Evolutionary conservation across 2,329 filamentous ascomycete species (phyloP).

Genomic region (Pseudonectria foliicola): DNA sequence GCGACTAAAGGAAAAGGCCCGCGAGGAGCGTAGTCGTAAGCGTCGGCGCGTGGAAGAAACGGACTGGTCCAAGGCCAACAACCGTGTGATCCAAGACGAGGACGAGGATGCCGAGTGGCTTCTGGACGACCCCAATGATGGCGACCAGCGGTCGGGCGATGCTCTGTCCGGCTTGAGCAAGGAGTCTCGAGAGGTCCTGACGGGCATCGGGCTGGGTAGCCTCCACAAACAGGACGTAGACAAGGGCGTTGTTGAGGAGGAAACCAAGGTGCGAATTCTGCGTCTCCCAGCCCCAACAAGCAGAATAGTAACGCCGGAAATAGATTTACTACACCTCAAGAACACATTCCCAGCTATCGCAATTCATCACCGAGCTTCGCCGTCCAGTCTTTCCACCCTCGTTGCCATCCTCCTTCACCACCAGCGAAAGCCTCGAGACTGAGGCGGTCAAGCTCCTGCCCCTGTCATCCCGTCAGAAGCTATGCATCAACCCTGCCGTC

Average conservation of each 20-base stretch:
- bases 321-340: slow-evolving; percentile 85
- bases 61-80: slow-evolving; percentile 17
- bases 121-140: slow-evolving; percentile 61
- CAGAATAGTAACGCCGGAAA: slow-evolving; percentile 22
- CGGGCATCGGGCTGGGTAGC: slow-evolving; percentile 49
- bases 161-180: slow-evolving; percentile 57
- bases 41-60: slow-evolving; percentile 35
- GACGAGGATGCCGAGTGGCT: slow-evolving; percentile 65
- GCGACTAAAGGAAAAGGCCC: slow-evolving; percentile 54
- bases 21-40: slow-evolving; percentile 44
- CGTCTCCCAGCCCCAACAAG: slow-evolving; percentile 1
- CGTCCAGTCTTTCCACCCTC: slow-evolving; percentile 72
- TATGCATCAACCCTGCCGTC: slow-evolving; percentile 85
- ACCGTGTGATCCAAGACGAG: slow-evolving; percentile 26
- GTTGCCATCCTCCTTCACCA: slow-evolving; percentile 40
- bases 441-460: slow-evolving; percentile 68
- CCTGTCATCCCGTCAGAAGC: slow-evolving; percentile 76
- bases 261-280: slow-evolving; percentile 52
- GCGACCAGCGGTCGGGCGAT: slow-evolving; percentile 25
- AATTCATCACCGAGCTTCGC: slow-evolving; percentile 77
- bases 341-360: slow-evolving; percentile 85
- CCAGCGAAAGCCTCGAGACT: slow-evolving; percentile 17
- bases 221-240: slow-evolving; percentile 30
- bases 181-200: slow-evolving; percentile 68
- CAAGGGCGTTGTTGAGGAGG: slow-evolving; percentile 47